These are phyloP conservation scores for Salvia hispanica DNA, from an alignment of 257 asterid genomes.

Conservation along the genomic window DNA sequence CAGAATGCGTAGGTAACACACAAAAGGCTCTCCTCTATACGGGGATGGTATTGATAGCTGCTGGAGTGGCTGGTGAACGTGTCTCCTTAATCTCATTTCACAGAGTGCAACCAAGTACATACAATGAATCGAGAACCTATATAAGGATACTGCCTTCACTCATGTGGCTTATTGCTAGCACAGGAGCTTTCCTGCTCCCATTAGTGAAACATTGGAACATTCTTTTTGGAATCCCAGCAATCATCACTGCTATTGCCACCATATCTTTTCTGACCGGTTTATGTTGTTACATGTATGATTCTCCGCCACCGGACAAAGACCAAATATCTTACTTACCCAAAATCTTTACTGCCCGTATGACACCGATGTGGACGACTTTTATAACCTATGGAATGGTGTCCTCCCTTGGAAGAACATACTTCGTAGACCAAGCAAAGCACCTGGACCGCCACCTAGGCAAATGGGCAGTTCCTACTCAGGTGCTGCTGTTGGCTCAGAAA, in stretches of 20 bases:
- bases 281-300: slow-evolving; percentile 1
- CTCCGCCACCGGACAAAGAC: not conserved
- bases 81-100: slow-evolving; percentile 43
- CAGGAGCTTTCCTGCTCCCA: slow-evolving; percentile 36
- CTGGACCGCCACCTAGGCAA: slow-evolving; percentile 14
- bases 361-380: slow-evolving; percentile 38
- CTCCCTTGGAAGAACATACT: slow-evolving; percentile 54
- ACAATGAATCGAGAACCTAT: too few species aligned
- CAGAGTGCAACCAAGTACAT: too few species aligned
- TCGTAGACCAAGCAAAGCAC: slow-evolving; percentile 50
- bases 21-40: slow-evolving; percentile 52
- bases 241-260: slow-evolving; percentile 37
- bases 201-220: slow-evolving; percentile 35
- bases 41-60: slow-evolving; percentile 47
- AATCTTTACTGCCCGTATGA: slow-evolving; percentile 15
- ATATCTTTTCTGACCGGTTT: slow-evolving; percentile 38
- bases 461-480: slow-evolving; percentile 28
- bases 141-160: too few species aligned
- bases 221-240: slow-evolving; percentile 58
- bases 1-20: slow-evolving; percentile 50
- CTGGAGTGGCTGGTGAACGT: slow-evolving; percentile 43
- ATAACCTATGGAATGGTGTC: slow-evolving; percentile 41
- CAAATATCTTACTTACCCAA: slow-evolving; percentile 29
- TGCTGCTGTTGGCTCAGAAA: slow-evolving; percentile 22
- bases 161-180: too few species aligned